Conservation (phyloP, 805 yeast species). For the Starmerella stellata region DNA sequence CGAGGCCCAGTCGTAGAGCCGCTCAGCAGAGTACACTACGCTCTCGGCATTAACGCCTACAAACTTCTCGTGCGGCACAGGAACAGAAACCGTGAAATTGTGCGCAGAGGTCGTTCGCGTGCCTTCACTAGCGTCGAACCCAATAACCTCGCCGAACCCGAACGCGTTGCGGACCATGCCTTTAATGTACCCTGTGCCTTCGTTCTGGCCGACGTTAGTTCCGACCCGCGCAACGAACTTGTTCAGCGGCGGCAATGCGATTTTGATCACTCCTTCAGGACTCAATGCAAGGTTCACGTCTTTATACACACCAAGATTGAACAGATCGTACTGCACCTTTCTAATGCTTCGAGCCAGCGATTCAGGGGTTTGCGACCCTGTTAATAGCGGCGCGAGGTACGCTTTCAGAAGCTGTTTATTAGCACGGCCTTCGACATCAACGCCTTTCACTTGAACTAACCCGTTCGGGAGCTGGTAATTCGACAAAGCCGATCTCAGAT, state of each 20-base stretch:
- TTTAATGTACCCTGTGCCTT: slow-evolving; percentile 82
- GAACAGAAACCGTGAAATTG: slow-evolving; percentile 35
- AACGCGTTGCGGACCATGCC: slow-evolving; percentile 45
- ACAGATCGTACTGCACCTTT: slow-evolving; percentile 18
- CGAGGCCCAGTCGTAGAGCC: slow-evolving; percentile 35
- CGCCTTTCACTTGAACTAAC: slow-evolving; percentile 8
- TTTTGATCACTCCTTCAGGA: slow-evolving; percentile 9
- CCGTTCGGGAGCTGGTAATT: slow-evolving; percentile 3
- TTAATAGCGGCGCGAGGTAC: slow-evolving; percentile 21
- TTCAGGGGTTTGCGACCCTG: slow-evolving; percentile 15
- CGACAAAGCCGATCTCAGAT: slow-evolving; percentile 4
- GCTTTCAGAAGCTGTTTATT: slow-evolving; percentile 19
- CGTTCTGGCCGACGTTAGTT: slow-evolving; percentile 89
- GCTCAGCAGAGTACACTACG: slow-evolving; percentile 32
- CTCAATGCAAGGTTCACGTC: slow-evolving; percentile 15
- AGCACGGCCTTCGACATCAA: slow-evolving; percentile 23
- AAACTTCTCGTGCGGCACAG: slow-evolving; percentile 28
- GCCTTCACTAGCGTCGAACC: slow-evolving; percentile 40
- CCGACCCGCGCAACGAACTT: slow-evolving; percentile 76
- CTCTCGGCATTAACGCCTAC: slow-evolving; percentile 35
- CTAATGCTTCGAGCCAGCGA: slow-evolving; percentile 19
- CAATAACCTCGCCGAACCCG: slow-evolving; percentile 50
- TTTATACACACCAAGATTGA: slow-evolving; percentile 12
- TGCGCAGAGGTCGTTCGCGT: slow-evolving; percentile 42
- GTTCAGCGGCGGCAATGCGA: slow-evolving; percentile 28